These are phyloP conservation scores for Capsicum baccatum DNA, from an alignment of 257 asterid species.

Conservation along the genomic window DNA sequence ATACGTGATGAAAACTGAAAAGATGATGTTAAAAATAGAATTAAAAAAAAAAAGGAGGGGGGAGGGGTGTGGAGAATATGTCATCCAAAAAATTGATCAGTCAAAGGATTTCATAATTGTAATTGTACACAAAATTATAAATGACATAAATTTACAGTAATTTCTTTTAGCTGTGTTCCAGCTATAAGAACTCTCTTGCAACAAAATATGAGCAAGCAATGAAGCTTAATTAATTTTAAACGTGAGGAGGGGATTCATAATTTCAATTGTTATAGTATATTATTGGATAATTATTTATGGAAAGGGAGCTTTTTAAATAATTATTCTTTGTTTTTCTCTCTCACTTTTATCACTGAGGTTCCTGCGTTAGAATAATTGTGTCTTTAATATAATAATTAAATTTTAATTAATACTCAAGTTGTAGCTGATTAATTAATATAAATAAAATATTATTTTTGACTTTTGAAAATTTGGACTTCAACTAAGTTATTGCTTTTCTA, in stretches of 20 bases:
- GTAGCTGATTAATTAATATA: background rate
- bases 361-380: background rate
- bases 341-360: background rate
- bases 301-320: background rate
- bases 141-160: background rate
- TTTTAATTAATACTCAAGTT: background rate
- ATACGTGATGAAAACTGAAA: no score
- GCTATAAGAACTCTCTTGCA: background rate
- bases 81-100: background rate
- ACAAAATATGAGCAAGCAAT: background rate
- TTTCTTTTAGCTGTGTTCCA: background rate
- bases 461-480: background rate
- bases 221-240: no score
- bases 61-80: no score
- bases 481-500: background rate
- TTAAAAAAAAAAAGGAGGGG: no score
- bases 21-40: no score
- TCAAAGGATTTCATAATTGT: conserved; percentile 4
- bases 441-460: background rate
- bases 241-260: background rate
- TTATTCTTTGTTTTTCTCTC: background rate
- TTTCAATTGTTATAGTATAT: background rate
- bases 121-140: background rate
- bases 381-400: background rate
- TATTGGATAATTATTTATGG: background rate